Base-by-base conservation (phyloP, 345 rosid species). In the Eucalyptus dawsonii region DNA sequence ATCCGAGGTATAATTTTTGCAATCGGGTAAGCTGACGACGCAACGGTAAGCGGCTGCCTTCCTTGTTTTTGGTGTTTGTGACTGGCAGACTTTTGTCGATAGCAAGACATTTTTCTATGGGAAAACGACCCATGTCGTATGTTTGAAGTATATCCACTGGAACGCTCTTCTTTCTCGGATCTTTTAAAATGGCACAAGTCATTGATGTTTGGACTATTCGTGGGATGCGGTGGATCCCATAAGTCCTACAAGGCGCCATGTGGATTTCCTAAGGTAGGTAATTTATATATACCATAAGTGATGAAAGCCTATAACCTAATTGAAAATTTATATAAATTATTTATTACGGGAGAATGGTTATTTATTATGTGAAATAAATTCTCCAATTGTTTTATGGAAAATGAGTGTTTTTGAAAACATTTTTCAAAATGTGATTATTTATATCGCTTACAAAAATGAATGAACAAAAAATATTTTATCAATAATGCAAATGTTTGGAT, bases 401-500 rank as follows among this genome's bases (percentile, higher is more conserved):
- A 53, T 53, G 25, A 53, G 58, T 53, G 25, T 19, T 53, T 19
- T 53, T 53, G 58, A 53, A 53, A 53, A 53, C 2, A 19, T 53
- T 53, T 53, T 0, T 19, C 11, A 53, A 0, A 53, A 53, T 53
- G 21, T 53, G 25, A 53, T 21, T 0, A 0, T 53, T 53, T 53
- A 53, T 53, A 8, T 53, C 2, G 2, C 5, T 53, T 53, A 53
- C 11, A 53, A 53, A 53, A 53, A 19, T 53, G 0, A 53, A 53
- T 53, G 25, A 19, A 53, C 0, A 25, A 53, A 53, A 42, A 51
- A 7, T 16, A 3, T 51, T 51, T 51, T 53, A 53, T 53, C 2
- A 2, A 53, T 21, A 8, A 53, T 53, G 58, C 25, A 21, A 53
- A 53, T 53, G 5, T 53, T 19, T 53, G 25, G 25, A 53, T 53